These are phyloP conservation scores for Echites panduratus DNA, from an alignment of 257 asterid species.

Conservation along the genomic window DNA sequence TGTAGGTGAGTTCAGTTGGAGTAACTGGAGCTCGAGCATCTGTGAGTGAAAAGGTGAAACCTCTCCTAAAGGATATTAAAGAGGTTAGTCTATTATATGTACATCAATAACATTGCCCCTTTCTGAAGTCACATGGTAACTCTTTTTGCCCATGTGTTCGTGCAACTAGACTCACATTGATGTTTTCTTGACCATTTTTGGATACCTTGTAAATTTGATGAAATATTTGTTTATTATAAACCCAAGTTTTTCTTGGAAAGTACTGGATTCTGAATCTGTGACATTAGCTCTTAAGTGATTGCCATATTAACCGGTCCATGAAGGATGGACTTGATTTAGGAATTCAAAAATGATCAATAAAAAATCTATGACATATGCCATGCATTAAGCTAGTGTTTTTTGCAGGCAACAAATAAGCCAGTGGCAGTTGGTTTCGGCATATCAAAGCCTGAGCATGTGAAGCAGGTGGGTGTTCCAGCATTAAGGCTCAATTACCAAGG, in stretches of 20 bases:
- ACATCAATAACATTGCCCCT: not conserved
- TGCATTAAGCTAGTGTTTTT: conserved; percentile 8
- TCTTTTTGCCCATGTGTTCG: not conserved
- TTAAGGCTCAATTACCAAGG: not conserved
- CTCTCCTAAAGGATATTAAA: conserved; percentile 68
- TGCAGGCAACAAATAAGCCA: conserved; percentile 68
- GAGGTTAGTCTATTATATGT: conserved; percentile 39
- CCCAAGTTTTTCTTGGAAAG: not conserved
- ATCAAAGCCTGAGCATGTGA: conserved; percentile 79
- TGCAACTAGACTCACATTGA: too few species aligned
- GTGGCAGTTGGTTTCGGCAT: conserved; percentile 93
- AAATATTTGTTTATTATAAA: not conserved
- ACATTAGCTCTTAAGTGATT: not conserved
- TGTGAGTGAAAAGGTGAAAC: conserved; percentile 58
- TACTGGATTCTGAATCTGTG: not conserved
- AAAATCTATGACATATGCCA: not conserved
- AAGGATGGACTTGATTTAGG: not conserved
- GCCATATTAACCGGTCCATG: conserved; percentile 4
- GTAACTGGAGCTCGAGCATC: conserved; percentile 85
- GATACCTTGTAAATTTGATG: not conserved
- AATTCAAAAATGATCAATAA: not conserved
- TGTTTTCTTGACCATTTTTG: not conserved
- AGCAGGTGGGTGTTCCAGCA: conserved; percentile 43
- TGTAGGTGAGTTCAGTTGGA: conserved; percentile 79
- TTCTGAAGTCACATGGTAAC: not conserved